Conservation (phyloP, 2,329 filamentous ascomycete species). For the Diaporthe australafricana region DNA sequence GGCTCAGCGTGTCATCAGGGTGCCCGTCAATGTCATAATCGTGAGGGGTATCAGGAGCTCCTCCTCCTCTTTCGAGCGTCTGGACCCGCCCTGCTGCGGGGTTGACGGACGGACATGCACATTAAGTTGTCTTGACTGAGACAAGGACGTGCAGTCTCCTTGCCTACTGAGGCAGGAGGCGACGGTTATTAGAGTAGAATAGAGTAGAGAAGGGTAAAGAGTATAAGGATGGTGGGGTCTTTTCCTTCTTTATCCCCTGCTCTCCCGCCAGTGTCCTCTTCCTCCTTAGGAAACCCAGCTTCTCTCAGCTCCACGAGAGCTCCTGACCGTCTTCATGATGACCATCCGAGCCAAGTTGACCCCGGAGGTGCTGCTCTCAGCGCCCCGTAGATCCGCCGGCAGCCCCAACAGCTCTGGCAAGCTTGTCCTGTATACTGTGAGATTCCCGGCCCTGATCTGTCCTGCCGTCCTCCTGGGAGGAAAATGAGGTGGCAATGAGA, state of each 20-base stretch:
- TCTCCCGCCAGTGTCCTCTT: neutral
- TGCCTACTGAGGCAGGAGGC: conserved; percentile 14
- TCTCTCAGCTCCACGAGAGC: neutral
- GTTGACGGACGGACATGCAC: conserved; percentile 13
- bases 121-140: conserved; percentile 28
- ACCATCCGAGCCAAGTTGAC: conserved; percentile 80
- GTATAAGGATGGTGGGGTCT: neutral
- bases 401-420: conserved; percentile 76
- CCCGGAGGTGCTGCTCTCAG: conserved; percentile 80
- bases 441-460: conserved; percentile 29
- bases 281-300: no score
- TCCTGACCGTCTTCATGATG: conserved; percentile 61
- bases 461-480: neutral
- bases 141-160: conserved; percentile 22
- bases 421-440: conserved; percentile 72
- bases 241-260: neutral
- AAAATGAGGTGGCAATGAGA: neutral
- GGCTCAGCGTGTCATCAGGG: conserved; percentile 24
- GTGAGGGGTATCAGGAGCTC: conserved; percentile 32
- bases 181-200: neutral
- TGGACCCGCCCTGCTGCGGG: conserved; percentile 29
- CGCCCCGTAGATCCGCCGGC: conserved; percentile 77
- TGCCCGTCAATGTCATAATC: conserved; percentile 30
- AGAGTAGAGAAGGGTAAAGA: neutral
- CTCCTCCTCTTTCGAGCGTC: conserved; percentile 17